These are phyloP conservation scores for Diaporthe aspalathi DNA, from an alignment of 2,329 filamentous ascomycete genomes.

Conservation along the genomic window DNA sequence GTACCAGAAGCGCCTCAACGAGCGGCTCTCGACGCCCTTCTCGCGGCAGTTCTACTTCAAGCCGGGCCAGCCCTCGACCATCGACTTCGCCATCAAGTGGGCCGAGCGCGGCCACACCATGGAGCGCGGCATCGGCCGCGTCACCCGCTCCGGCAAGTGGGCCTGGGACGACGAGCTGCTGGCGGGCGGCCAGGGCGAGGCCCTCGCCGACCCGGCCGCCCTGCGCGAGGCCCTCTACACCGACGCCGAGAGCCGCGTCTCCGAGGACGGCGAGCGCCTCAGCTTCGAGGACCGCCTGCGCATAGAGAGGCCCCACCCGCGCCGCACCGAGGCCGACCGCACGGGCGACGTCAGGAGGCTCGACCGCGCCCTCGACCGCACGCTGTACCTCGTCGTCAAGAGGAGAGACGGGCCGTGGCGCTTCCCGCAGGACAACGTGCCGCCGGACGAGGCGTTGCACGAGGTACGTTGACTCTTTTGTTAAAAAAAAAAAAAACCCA, in stretches of 20 bases:
- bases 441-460: constrained; percentile 80
- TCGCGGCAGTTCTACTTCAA: constrained; percentile 95
- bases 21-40: constrained; percentile 89
- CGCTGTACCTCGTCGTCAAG: constrained; percentile 89
- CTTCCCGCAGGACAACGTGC: constrained; percentile 80
- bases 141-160: constrained; percentile 72
- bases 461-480: constrained; percentile 70
- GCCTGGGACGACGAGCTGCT: constrained; percentile 94
- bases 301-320: constrained; percentile 76
- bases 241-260: constrained; percentile 76
- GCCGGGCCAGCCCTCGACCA: constrained; percentile 82
- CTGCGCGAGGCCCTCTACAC: constrained; percentile 76
- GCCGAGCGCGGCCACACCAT: constrained; percentile 78
- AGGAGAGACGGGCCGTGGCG: constrained; percentile 76
- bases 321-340: constrained; percentile 82
- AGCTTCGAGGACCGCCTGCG: constrained; percentile 69
- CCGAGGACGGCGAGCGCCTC: constrained; percentile 70
- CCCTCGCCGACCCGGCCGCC: constrained; percentile 71
- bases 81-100: constrained; percentile 92
- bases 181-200: constrained; percentile 81
- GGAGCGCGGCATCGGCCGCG: constrained; percentile 86
- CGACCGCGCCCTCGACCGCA: constrained; percentile 82
- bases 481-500: too few relatives aligned
- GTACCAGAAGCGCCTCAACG: constrained; percentile 96
- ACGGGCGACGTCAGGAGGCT: constrained; percentile 80